Base-by-base conservation (phyloP, 2,329 filamentous ascomycete genomes). In the Aureobasidium sp. region DNA sequence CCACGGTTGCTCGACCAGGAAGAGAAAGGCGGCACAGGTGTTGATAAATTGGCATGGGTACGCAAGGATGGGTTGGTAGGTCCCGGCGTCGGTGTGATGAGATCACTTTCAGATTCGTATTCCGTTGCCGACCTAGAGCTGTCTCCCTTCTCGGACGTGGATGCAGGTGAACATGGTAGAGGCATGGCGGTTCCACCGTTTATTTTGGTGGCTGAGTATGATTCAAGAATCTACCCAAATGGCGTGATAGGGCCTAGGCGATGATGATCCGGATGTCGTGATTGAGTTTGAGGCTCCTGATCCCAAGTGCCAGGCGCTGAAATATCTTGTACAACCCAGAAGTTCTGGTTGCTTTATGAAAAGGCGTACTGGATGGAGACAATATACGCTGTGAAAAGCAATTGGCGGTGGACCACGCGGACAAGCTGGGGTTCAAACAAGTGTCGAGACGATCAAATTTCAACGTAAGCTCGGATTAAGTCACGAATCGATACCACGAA, bases 31-130 rank as follows among this genome's bases (percentile, higher is more conserved):
- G 42, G 62, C 37, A 63, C 34, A 26, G 52, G 64, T 39, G 52
- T 64, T n/a, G 48, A 62, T 26, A 73, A 62, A 57, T 66, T 69
- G 13, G 62, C 68, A 20, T 62, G 51, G 5, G 70, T 72, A 37
- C 70, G 65, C 56, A 69, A 64, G 13, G 63, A 62, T 1, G 70
- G 70, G 63, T 72, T 69, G 20, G 67, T 57, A 10, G 70, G 71
- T n/a, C 71, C 70, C 47, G 71, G 65, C 61, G 70, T 67, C 23
- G 71, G 71, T 20, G 71, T 73, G 36, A 69, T 72, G 20, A 72
- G 68, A 34, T 66, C 68, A 56, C 69, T 68, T 56, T 72, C 70
- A 17, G 69, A 70, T 29, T 73, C 70, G 10, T 46, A 64, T 29
- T 67, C 69, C 37, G 66, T 64, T 48, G 66, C 62, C 6, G 65